Conservation (phyloP, 805 yeast species). For the Kodamaea fukazawae region DNA sequence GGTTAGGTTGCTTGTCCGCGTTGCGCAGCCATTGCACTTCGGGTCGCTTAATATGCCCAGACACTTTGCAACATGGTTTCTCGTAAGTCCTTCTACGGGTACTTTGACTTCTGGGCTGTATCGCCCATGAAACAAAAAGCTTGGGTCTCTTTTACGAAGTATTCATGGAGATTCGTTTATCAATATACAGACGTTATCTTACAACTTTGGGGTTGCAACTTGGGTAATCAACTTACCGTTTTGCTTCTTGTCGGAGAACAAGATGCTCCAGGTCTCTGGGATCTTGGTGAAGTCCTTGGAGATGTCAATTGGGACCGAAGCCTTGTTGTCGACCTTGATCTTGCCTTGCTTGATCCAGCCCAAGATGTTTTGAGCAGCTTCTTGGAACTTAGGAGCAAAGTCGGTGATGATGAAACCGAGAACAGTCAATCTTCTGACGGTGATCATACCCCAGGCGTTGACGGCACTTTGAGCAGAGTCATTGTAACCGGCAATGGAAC, state of each 20-base stretch:
- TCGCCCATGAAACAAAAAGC: too few relatives aligned
- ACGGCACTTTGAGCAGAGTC: slow-evolving; percentile 35
- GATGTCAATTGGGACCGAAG: slow-evolving; percentile 18
- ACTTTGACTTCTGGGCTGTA: too few relatives aligned
- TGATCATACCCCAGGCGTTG: slow-evolving; percentile 41
- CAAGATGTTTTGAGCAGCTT: slow-evolving; percentile 35
- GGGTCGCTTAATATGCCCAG: too few relatives aligned
- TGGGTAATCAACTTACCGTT: slow-evolving; percentile 53
- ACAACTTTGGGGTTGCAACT: slow-evolving; percentile 18
- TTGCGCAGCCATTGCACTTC: too few relatives aligned
- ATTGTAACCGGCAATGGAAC: slow-evolving; percentile 60
- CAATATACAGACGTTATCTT: too few relatives aligned
- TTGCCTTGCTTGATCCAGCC: slow-evolving; percentile 41
- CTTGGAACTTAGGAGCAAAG: slow-evolving; percentile 32
- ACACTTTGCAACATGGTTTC: too few relatives aligned
- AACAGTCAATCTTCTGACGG: slow-evolving; percentile 49
- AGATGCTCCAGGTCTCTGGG: slow-evolving; percentile 47
- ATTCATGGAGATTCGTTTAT: too few relatives aligned
- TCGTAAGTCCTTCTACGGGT: too few relatives aligned
- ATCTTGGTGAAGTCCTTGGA: slow-evolving; percentile 36
- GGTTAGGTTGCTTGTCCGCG: too few relatives aligned
- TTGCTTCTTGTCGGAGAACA: slow-evolving; percentile 44
- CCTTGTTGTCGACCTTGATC: slow-evolving; percentile 26
- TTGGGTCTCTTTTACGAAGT: too few relatives aligned
- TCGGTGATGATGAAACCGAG: slow-evolving; percentile 55